Conservation (phyloP, 306 rosid genomes). For the Canavalia ensiformis region DNA sequence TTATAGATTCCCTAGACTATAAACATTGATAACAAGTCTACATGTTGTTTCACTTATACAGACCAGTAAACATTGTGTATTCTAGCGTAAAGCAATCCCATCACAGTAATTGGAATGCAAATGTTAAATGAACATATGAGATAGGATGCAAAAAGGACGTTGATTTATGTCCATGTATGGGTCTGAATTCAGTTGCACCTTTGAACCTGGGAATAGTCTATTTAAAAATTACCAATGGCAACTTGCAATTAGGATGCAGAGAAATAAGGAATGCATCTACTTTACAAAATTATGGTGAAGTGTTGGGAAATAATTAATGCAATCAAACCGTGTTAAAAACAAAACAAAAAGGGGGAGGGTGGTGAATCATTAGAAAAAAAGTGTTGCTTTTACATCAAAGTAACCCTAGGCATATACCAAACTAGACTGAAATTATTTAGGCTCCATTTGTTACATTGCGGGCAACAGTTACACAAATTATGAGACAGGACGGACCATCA, state of each 20-base stretch:
- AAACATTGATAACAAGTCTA: constrained; percentile 21
- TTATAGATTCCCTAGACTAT: not conserved
- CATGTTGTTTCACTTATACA: not conserved
- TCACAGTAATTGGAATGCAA: constrained; percentile 17
- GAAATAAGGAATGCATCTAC: too few species aligned
- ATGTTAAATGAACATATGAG: not conserved
- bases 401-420: not conserved
- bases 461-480: too few species aligned
- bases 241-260: too few species aligned
- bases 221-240: too few species aligned
- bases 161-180: too few species aligned
- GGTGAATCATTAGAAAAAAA: not conserved
- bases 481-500: too few species aligned
- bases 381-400: not conserved
- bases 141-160: not conserved
- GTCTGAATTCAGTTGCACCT: too few species aligned
- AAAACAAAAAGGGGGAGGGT: not conserved
- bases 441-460: too few species aligned
- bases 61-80: not conserved
- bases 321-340: not conserved
- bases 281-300: too few species aligned
- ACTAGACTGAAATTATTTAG: not conserved
- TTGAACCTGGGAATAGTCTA: too few species aligned
- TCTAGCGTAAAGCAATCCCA: not conserved
- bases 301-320: too few species aligned